Evolutionary conservation across 2,329 filamentous ascomycete species (phyloP).

Genomic region (Chrysoporthe deuterocubensis): DNA sequence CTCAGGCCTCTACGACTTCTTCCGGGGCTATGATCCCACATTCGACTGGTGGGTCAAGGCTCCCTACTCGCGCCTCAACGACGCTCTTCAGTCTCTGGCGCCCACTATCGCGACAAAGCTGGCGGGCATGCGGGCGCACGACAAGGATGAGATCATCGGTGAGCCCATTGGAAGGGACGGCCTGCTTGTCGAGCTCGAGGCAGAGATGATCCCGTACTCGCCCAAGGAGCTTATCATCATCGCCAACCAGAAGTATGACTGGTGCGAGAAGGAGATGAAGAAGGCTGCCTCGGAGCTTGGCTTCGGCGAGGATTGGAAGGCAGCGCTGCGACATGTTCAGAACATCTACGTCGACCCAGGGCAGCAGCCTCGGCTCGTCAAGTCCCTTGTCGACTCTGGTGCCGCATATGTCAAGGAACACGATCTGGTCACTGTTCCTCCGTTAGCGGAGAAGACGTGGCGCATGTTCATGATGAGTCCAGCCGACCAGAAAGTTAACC

Average conservation of each 20-base stretch:
- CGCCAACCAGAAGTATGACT: constrained; percentile 54
- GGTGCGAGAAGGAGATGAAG: constrained; percentile 61
- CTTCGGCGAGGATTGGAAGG: constrained; percentile 53
- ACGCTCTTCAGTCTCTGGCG: constrained; percentile 41
- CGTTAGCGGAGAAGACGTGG: constrained; percentile 56
- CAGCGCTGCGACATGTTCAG: constrained; percentile 60
- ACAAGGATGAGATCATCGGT: constrained; percentile 58
- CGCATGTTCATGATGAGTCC: constrained; percentile 62
- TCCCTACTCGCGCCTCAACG: constrained; percentile 47
- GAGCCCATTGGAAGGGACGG: constrained; percentile 59
- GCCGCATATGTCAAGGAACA: constrained; percentile 56
- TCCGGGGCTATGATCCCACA: constrained; percentile 57
- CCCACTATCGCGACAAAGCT: constrained; percentile 46
- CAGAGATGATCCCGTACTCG: constrained; percentile 62
- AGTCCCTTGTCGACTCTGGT: constrained; percentile 54
- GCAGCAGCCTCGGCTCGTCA: constrained; percentile 56
- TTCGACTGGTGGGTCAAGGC: constrained; percentile 61
- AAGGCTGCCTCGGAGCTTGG: constrained; percentile 53
- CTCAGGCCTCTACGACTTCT: constrained; percentile 54
- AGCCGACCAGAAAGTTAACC: constrained; percentile 56
- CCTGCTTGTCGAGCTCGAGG: constrained; percentile 55
- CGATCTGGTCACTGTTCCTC: constrained; percentile 59
- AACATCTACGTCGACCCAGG: constrained; percentile 57
- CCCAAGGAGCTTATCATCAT: constrained; percentile 60
- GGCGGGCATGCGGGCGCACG: constrained; percentile 47